Conservation (phyloP, 495 filamentous ascomycete genomes). For the Achaetomiella virescens region DNA sequence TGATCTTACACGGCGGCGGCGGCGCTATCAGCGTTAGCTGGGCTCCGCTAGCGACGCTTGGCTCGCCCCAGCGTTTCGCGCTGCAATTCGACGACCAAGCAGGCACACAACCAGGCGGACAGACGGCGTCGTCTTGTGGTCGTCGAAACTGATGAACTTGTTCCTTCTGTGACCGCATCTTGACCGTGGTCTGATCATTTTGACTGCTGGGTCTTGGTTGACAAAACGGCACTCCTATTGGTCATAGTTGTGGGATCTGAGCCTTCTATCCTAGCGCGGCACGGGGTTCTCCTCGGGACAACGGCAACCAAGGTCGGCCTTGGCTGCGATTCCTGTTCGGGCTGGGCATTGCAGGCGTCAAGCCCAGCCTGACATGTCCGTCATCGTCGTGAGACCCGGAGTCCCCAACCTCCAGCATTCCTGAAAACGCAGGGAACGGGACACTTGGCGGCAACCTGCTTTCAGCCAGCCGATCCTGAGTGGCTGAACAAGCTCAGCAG, state of each 20-base stretch:
- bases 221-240: neutral
- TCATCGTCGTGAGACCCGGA: neutral
- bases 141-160: neutral
- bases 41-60: neutral
- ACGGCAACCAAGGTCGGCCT: neutral
- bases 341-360: neutral
- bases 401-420: neutral
- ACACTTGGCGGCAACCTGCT: too few relatives aligned
- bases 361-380: neutral
- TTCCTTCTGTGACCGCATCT: too few relatives aligned
- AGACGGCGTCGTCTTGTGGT: too few relatives aligned
- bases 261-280: neutral
- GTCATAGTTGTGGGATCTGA: neutral
- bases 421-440: neutral
- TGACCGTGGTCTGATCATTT: too few relatives aligned
- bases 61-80: too few relatives aligned
- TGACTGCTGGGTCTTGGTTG: too few relatives aligned
- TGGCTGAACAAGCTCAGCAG: too few relatives aligned
- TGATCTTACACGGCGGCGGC: neutral
- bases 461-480: too few relatives aligned
- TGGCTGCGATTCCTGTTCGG: neutral
- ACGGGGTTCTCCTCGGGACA: neutral
- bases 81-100: too few relatives aligned
- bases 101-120: too few relatives aligned
- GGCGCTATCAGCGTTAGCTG: neutral